These are phyloP conservation scores for Malus sylvestris DNA, from an alignment of 306 rosid genomes.

Conservation along the genomic window DNA sequence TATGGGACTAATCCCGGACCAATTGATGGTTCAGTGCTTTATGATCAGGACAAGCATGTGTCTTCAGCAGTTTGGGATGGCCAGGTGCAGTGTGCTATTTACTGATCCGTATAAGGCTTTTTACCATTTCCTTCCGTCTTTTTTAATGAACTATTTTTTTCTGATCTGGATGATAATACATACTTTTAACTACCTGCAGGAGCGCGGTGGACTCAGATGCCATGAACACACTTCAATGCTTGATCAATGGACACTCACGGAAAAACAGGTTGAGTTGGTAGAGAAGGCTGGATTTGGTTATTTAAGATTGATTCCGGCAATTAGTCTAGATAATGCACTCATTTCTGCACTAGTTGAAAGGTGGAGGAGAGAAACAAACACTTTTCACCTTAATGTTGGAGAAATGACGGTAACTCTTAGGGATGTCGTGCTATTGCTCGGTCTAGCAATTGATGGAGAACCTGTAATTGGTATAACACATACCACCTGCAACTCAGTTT, in stretches of 20 bases:
- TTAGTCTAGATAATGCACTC: conserved; percentile 94
- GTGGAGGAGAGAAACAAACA: conserved; percentile 98
- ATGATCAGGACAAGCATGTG: conserved; percentile 98
- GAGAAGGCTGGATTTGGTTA: conserved; percentile 86
- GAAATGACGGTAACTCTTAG: conserved; percentile 91
- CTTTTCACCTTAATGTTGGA: conserved; percentile 95
- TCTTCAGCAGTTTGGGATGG: conserved; percentile 98
- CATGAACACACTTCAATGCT: conserved; percentile 98
- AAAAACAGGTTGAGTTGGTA: conserved; percentile 69
- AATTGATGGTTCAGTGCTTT: conserved; percentile 74
- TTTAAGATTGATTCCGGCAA: conserved; percentile 87
- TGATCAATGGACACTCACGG: conserved; percentile 85
- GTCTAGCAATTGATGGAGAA: conserved; percentile 90
- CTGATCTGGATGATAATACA: not conserved
- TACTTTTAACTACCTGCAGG: conserved; percentile 40
- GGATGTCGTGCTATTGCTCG: conserved; percentile 87
- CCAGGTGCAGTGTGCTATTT: conserved; percentile 53
- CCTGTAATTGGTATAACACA: conserved; percentile 88
- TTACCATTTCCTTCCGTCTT: not conserved
- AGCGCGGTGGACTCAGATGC: conserved; percentile 98
- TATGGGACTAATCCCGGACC: conserved; percentile 93
- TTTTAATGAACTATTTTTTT: not conserved
- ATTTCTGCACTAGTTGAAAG: conserved; percentile 97
- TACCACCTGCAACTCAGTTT: conserved; percentile 75
- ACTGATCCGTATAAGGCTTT: not conserved